A percentile compares a stretch with the other conserved stretches of the same genome.
Conservation (phyloP, 148 eudicot species). For the Rhododendron mucronatum region DNA sequence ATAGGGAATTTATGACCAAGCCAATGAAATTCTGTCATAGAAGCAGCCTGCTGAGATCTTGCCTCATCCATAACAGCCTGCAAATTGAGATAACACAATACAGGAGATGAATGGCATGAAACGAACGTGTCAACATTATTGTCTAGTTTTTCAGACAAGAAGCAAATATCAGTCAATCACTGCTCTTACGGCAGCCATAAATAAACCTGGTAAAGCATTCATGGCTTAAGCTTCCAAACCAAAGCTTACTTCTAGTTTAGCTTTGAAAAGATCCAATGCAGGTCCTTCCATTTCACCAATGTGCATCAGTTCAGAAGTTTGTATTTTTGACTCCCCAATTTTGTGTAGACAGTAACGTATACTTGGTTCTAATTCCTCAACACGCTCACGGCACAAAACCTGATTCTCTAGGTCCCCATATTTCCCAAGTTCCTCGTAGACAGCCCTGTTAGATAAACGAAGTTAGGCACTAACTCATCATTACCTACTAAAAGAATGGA, state of each 20-base stretch:
- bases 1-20: constrained; percentile 84
- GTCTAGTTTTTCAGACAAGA: neutral
- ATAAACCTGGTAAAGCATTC: neutral
- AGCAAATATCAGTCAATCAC: neutral
- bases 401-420: constrained; percentile 93
- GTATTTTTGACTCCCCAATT: constrained; percentile 82
- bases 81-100: constrained; percentile 19
- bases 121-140: neutral
- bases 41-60: constrained; percentile 97
- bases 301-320: constrained; percentile 78
- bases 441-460: constrained; percentile 55
- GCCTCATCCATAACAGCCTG: constrained; percentile 98
- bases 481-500: neutral
- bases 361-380: constrained; percentile 93
- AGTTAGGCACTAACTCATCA: constrained; percentile 1
- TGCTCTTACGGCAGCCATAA: neutral
- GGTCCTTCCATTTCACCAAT: constrained; percentile 98
- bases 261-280: constrained; percentile 88
- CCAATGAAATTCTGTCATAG: constrained; percentile 95
- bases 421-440: constrained; percentile 96
- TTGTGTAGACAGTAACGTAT: constrained; percentile 89
- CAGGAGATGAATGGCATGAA: neutral
- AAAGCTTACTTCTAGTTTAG: constrained; percentile 70
- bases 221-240: neutral
- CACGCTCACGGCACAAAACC: constrained; percentile 83